These are phyloP conservation scores for Blastocystis sp. DNA, from an alignment of 352 stramenopile genomes.

Conservation along the genomic window DNA sequence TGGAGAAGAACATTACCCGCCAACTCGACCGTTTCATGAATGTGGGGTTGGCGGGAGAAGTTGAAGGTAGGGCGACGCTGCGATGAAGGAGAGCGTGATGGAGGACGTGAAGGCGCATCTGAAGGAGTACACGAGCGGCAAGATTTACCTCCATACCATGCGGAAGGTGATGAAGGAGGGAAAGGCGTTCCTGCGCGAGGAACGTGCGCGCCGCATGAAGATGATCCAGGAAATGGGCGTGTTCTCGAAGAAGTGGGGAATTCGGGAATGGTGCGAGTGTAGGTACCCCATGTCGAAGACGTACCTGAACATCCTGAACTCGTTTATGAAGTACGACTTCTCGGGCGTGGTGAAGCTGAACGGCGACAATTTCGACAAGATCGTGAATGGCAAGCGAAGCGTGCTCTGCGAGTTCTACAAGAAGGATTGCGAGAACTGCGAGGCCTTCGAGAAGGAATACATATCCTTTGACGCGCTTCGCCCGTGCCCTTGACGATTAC, in stretches of 20 bases:
- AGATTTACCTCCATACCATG: slow-evolving; percentile 45
- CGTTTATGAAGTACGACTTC: slow-evolving; percentile 51
- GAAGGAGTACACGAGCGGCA: slow-evolving; percentile 50
- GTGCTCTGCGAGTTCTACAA: slow-evolving; percentile 51
- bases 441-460: slow-evolving; percentile 64
- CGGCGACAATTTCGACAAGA: slow-evolving; percentile 60
- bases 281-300: slow-evolving; percentile 42
- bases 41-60: background rate
- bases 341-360: slow-evolving; percentile 36
- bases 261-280: background rate
- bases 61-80: background rate
- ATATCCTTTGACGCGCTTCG: slow-evolving; percentile 48
- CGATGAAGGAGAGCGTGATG: slow-evolving; percentile 22
- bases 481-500: slow-evolving; percentile 2
- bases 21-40: slow-evolving; percentile 55
- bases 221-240: slow-evolving; percentile 27
- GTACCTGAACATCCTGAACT: slow-evolving; percentile 62
- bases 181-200: slow-evolving; percentile 27
- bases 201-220: slow-evolving; percentile 2
- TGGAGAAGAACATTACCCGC: slow-evolving; percentile 37
- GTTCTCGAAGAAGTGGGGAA: background rate
- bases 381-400: slow-evolving; percentile 61
- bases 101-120: slow-evolving; percentile 24
- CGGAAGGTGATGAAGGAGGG: slow-evolving; percentile 29
- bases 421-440: slow-evolving; percentile 57